Base-by-base conservation (phyloP, 23 red algal genomes). In the Pyropia yezoensis region DNA sequence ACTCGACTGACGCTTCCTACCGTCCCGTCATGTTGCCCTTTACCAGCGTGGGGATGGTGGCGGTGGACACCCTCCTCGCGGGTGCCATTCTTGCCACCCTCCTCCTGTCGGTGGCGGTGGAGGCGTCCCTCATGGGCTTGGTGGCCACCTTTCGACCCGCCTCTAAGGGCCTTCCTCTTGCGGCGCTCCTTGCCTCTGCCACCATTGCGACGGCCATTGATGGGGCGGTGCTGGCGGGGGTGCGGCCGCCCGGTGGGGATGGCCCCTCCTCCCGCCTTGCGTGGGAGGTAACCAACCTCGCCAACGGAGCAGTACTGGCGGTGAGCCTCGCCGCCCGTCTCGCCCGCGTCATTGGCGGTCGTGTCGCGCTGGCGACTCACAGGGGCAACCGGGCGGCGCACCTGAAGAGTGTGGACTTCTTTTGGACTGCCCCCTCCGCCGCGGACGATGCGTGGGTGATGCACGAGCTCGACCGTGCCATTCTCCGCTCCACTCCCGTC, bases 371-470 rank as follows among this genome's bases (percentile, higher is more conserved):
- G 24, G 82, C 63, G 14, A 56, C 50, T 52, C 61, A 32, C 14
- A 67, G 70, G 21, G 70, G 72, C 52, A 57, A 71, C 54, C 50
- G 63, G 67, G 73, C 76, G 27, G 57, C 58, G 24, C 69, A 76
- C 30, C 54, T 63, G 34, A 67, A 68, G 76, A 65, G 52, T 32
- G 82, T 87, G 16, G 82, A 87, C 69, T 87, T 87, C 64, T 87
- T 69, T 45, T 87, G 82, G 82, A 87, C 82, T 8, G 70, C 82
- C 14, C 82, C 82, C 47, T 77, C 82, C 21, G 56, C 82, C 50
- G 71, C 75, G 7, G 82, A 87, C 63, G 82, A 87, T 33, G 53
- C 62, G 45, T 87, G 82, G 82, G 54, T 87, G 7, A 72, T 87
- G 50, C 62, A 87, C 28, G 82, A 87, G 57, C 26, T 87, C 20